Percentiles rank a stretch among this genome's conserved stretches.
Conservation (phyloP, 352 stramenopile species). For the Aphanomyces euteiches region DNA sequence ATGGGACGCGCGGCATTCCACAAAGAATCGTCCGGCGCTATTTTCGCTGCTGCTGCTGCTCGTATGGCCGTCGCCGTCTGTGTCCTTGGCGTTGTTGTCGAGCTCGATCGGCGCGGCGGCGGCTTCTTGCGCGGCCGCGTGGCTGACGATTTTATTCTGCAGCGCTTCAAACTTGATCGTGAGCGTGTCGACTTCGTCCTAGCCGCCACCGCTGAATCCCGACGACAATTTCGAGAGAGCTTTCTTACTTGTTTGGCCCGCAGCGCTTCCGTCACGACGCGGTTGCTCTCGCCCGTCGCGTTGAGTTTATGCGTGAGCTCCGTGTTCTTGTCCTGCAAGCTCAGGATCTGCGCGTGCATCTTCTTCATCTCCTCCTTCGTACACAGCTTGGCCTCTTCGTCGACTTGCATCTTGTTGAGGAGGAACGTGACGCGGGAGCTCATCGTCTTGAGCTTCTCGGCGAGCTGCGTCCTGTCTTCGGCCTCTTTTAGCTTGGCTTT, state of each 20-base stretch:
- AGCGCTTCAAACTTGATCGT: constrained; percentile 78
- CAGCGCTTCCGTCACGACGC: constrained; percentile 89
- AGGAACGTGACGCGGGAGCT: constrained; percentile 91
- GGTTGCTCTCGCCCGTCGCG: constrained; percentile 88
- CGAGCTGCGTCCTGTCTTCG: constrained; percentile 87
- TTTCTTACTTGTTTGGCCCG: constrained; percentile 43
- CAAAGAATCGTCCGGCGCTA: constrained; percentile 78
- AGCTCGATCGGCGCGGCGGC: constrained; percentile 41
- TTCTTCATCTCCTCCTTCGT: constrained; percentile 93
- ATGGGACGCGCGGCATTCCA: constrained; percentile 75
- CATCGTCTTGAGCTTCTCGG: constrained; percentile 93
- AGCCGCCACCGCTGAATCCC: constrained; percentile 16
- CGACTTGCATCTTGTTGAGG: constrained; percentile 95
- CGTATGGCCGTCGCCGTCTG: constrained; percentile 37
- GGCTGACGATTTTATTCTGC: constrained; percentile 65
- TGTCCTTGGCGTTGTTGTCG: constrained; percentile 34
- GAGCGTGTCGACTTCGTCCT: constrained; percentile 87
- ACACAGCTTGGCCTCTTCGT: constrained; percentile 92
- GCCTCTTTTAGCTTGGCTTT: constrained; percentile 90
- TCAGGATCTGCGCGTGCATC: constrained; percentile 88
- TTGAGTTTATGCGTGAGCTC: constrained; percentile 88
- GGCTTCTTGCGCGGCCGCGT: constrained; percentile 10
- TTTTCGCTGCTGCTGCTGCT: constrained; percentile 57
- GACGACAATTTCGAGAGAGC: not conserved
- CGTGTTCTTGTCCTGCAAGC: constrained; percentile 81